These are phyloP conservation scores for Chamaenerion angustifolium DNA, from an alignment of 345 rosid species.

Conservation along the genomic window DNA sequence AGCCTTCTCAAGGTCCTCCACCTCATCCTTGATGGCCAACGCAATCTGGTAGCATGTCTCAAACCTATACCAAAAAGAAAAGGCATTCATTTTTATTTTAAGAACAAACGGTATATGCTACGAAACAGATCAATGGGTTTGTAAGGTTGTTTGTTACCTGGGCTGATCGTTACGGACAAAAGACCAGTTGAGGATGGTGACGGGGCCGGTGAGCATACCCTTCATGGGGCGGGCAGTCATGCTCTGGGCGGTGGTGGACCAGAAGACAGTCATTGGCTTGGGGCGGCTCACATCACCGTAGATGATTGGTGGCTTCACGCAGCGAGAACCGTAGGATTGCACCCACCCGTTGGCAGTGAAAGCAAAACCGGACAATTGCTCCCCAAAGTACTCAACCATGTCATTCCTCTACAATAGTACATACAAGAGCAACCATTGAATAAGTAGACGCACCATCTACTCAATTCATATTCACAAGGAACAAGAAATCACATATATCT, in stretches of 20 bases:
- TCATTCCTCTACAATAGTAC: constrained; percentile 63
- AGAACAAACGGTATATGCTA: neutral
- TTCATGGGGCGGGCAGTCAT: constrained; percentile 95
- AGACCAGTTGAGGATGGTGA: constrained; percentile 98
- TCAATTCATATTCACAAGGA: neutral
- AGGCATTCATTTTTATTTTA: neutral
- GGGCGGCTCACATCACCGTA: constrained; percentile 99
- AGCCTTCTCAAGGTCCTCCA: constrained; percentile 88
- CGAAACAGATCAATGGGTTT: too few relatives aligned
- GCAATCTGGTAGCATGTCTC: constrained; percentile 97
- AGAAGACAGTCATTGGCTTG: constrained; percentile 91
- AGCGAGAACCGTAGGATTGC: constrained; percentile 97
- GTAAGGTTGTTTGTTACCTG: constrained; percentile 26
- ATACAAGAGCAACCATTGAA: neutral
- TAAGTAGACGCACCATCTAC: too few relatives aligned
- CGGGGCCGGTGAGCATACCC: constrained; percentile 99
- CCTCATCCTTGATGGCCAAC: constrained; percentile 93
- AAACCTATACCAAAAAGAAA: constrained; percentile 26
- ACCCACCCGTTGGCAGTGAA: constrained; percentile 97
- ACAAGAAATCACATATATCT: neutral
- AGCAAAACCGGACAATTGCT: constrained; percentile 88
- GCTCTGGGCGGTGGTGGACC: constrained; percentile 92
- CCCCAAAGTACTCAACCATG: constrained; percentile 99
- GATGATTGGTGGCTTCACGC: constrained; percentile 97
- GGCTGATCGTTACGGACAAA: constrained; percentile 95